Evolutionary conservation across 2,329 filamentous ascomycete genomes (phyloP).

Genomic region (Claviceps arundinis): DNA sequence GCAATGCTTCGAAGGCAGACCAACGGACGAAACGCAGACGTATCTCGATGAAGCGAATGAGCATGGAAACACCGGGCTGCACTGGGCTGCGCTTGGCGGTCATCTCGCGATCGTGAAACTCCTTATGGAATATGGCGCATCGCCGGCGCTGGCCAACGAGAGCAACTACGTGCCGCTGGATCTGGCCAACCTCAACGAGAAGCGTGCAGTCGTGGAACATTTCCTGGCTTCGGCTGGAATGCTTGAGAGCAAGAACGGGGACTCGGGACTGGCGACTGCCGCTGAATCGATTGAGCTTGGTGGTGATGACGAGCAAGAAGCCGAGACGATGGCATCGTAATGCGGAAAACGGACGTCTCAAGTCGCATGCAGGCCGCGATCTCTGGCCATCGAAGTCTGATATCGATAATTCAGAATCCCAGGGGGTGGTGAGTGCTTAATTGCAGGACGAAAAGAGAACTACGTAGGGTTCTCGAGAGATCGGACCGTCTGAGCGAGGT

Average conservation of each 20-base stretch:
- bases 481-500: too few relatives aligned
- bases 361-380: background rate
- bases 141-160: constrained; percentile 65
- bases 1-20: constrained; percentile 26
- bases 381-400: background rate
- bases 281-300: constrained; percentile 26
- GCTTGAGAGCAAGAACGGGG: constrained; percentile 34
- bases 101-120: constrained; percentile 69
- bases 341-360: background rate
- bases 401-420: background rate
- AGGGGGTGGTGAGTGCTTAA: background rate
- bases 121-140: constrained; percentile 63
- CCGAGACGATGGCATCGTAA: constrained; percentile 8
- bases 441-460: too few relatives aligned
- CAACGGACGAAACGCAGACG: constrained; percentile 28
- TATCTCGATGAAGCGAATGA: constrained; percentile 61
- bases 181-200: constrained; percentile 56
- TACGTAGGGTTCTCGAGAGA: too few relatives aligned
- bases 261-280: constrained; percentile 27
- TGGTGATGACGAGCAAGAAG: constrained; percentile 15
- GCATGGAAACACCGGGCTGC: constrained; percentile 79
- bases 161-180: constrained; percentile 73
- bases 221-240: constrained; percentile 37
- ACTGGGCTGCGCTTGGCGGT: constrained; percentile 88
- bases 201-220: constrained; percentile 50